Evolutionary conservation across 2,329 filamentous ascomycete genomes (phyloP), one percentile per base, ranked within the genome.

Genomic region (Podosphaera aphanis): DNA sequence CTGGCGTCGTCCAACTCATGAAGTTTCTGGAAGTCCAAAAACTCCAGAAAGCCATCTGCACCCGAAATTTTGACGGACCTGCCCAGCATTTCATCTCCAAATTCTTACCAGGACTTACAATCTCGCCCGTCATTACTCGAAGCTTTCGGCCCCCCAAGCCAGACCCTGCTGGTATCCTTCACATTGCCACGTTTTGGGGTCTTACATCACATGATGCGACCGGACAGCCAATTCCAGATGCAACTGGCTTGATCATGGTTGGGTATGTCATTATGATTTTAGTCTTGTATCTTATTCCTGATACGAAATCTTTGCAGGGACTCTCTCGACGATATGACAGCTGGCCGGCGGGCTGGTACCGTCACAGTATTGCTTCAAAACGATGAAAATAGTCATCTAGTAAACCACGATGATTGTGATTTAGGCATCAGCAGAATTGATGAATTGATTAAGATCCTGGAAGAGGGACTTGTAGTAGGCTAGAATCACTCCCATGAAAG

Each of bases 301-400:
- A 37, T 7, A 40, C 31, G 8, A 23, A 27, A 37, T 41, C 23
- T 18, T 40, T 16, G 29, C 27, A 81, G 81, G 3, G 82, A 88
- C 58, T 85, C 79, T 15, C 74, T 93, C 46, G 90, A 95, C 60
- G 90, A 98, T 59, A 92, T 95, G 74, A 82, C 79, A 6, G 84
- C 88, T 0, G 88, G 90, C 0, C 72, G 79, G 49, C 69, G 68
- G 45, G 88, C 88, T 0, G 88, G 88, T 1, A 83, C 86, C 1
- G 81, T 84, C 29, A 95, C 90, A 0, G 85, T 95, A n/a, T 59
- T 95, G 58, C 66, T 98, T 39, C 70, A 79, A 15, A 92, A 92
- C 56, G 74, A 83, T n/a, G 77, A 71, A n/a, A 93, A 93, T 58
- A 61, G 61, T 46, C 69, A 79, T 51, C 59, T 93, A 48, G 73